Percentiles rank a stretch among this genome's conserved stretches.
Conservation (phyloP, 495 filamentous ascomycete species). For the Talaromyces nanjingensis region DNA sequence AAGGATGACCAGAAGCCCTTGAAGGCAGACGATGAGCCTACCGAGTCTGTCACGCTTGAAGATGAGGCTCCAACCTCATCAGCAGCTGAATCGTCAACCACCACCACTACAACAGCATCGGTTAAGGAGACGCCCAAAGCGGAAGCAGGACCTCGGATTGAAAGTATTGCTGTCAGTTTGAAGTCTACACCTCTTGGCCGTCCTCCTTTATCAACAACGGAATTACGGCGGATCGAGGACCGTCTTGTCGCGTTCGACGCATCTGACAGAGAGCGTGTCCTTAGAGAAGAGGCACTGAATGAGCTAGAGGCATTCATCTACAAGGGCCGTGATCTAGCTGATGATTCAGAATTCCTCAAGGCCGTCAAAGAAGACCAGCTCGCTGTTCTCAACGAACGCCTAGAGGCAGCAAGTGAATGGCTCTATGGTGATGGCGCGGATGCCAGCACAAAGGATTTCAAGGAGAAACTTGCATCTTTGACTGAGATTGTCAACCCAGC, state of each 20-base stretch:
- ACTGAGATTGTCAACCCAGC: constrained; percentile 65
- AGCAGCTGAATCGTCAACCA: constrained; percentile 26
- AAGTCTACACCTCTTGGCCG: constrained; percentile 56
- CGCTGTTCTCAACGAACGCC: constrained; percentile 51
- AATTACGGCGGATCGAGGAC: constrained; percentile 59
- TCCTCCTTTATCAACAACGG: constrained; percentile 43
- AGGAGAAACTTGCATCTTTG: constrained; percentile 61
- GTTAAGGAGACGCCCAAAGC: constrained; percentile 43
- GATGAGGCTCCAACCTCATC: constrained; percentile 42
- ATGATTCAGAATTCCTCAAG: constrained; percentile 64
- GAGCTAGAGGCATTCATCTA: constrained; percentile 93
- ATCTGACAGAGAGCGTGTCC: constrained; percentile 68
- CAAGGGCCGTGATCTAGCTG: constrained; percentile 71
- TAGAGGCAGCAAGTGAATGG: constrained; percentile 73
- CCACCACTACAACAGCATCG: constrained; percentile 33
- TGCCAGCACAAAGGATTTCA: constrained; percentile 63
- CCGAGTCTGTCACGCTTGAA: constrained; percentile 43
- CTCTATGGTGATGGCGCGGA: constrained; percentile 79
- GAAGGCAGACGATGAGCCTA: constrained; percentile 39
- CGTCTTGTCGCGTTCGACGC: constrained; percentile 73
- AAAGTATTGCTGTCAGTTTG: constrained; percentile 64
- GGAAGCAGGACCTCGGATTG: constrained; percentile 55
- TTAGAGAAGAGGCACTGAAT: constrained; percentile 85
- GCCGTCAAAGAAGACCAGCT: constrained; percentile 61
- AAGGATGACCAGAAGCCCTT: constrained; percentile 75